Percentiles rank a stretch among this genome's conserved stretches.
phyloP scores from a whole-genome alignment of 2,329 filamentous ascomycete species.

The Epichloe gansuensis region DNA sequence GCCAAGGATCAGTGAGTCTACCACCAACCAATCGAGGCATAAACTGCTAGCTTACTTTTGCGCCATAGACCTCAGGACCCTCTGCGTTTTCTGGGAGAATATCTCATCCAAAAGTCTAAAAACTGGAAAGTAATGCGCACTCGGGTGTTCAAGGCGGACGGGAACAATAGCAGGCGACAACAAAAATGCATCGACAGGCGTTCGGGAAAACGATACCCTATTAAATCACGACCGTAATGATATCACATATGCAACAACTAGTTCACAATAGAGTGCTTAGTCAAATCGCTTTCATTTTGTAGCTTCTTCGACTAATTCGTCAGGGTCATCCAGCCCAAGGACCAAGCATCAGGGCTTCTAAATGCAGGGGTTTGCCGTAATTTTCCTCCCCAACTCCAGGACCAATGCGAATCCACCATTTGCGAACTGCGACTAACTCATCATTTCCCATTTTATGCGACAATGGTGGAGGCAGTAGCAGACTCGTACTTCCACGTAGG shows the following conservation, averaged over 20 bases:
- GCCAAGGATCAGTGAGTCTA: constrained; percentile 57
- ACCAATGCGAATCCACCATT: constrained; percentile 23
- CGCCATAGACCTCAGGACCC: constrained; percentile 50
- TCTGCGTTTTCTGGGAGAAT: constrained; percentile 57
- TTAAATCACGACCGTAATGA: neutral
- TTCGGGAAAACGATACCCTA: constrained; percentile 2
- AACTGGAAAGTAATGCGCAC: constrained; percentile 37
- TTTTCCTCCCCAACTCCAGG: constrained; percentile 31
- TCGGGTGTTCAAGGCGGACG: neutral
- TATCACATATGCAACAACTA: neutral
- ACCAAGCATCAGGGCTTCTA: constrained; percentile 31
- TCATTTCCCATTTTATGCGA: constrained; percentile 53
- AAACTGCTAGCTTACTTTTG: neutral
- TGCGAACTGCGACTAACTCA: constrained; percentile 4
- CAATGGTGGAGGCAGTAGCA: constrained; percentile 87
- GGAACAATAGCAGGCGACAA: neutral
- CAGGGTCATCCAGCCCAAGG: constrained; percentile 21
- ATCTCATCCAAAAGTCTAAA: constrained; percentile 55
- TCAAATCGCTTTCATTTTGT: constrained; percentile 21
- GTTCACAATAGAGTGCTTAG: neutral
- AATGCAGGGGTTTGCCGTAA: constrained; percentile 30
- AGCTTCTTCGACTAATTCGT: constrained; percentile 18
- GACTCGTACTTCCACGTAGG: constrained; percentile 99
- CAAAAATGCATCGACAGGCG: constrained; percentile 3
- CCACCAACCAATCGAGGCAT: neutral